Conservation (phyloP, 2,329 filamentous ascomycete species). For the Fusarium multiceps region DNA sequence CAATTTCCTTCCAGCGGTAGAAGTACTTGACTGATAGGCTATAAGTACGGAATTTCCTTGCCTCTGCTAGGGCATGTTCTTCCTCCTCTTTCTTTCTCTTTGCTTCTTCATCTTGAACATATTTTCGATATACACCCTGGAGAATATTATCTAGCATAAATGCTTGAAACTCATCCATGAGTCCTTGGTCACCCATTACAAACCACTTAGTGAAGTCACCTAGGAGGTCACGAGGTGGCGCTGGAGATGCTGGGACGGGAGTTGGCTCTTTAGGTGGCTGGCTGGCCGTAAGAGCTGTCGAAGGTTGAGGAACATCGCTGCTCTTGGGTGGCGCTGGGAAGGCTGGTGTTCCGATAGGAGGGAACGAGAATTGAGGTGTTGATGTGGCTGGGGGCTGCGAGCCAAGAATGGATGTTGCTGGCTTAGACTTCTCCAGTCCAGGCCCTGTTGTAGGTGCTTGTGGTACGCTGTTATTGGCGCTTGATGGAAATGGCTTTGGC, state of each 20-base stretch:
- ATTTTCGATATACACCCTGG: conserved; percentile 55
- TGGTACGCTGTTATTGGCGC: background rate
- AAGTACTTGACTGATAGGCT: conserved; percentile 66
- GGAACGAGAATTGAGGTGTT: conserved; percentile 24
- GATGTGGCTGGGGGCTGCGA: background rate
- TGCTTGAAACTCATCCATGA: conserved; percentile 63
- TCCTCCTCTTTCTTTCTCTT: conserved; percentile 61
- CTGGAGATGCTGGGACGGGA: conserved; percentile 18
- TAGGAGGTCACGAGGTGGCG: conserved; percentile 55
- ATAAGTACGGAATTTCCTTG: conserved; percentile 60
- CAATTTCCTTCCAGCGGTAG: conserved; percentile 65
- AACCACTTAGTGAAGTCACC: conserved; percentile 66
- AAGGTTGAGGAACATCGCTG: conserved; percentile 1
- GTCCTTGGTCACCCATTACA: conserved; percentile 63
- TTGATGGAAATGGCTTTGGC: background rate
- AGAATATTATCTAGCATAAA: conserved; percentile 60
- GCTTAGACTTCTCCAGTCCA: conserved; percentile 3
- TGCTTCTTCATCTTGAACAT: conserved; percentile 55
- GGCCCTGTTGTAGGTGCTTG: background rate
- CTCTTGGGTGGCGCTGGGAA: background rate
- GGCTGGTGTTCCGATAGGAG: conserved; percentile 11
- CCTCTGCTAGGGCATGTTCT: conserved; percentile 57
- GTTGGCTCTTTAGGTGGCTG: conserved; percentile 17
- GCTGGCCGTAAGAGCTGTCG: conserved; percentile 1
- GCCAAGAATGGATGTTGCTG: conserved; percentile 5